Conservation (phyloP, 1,139 yeast species). For the Taiozyma sp. region DNA sequence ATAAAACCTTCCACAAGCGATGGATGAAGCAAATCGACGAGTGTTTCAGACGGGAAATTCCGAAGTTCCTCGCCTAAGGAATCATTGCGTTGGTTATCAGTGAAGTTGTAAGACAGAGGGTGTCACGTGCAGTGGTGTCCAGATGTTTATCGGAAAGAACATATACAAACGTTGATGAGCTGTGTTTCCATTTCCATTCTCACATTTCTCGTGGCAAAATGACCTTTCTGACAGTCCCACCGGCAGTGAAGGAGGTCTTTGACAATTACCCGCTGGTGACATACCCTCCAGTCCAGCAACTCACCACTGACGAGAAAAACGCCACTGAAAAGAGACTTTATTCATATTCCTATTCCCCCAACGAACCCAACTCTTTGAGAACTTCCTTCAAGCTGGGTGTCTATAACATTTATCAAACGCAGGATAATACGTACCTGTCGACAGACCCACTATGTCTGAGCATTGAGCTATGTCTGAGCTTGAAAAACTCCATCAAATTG, state of each 20-base stretch:
- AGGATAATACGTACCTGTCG: slow-evolving; percentile 13
- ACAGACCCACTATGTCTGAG: slow-evolving; percentile 23
- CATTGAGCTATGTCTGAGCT: slow-evolving; percentile 16
- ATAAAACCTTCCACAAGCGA: too few relatives aligned
- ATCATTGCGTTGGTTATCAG: too few relatives aligned
- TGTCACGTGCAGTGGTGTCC: too few relatives aligned
- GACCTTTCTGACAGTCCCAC: slow-evolving; percentile 34
- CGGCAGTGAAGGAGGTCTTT: slow-evolving; percentile 37
- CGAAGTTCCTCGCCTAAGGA: too few relatives aligned
- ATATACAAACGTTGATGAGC: too few relatives aligned
- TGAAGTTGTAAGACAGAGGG: too few relatives aligned
- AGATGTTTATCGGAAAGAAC: too few relatives aligned
- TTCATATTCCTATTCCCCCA: slow-evolving; percentile 16
- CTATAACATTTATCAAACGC: slow-evolving; percentile 18
- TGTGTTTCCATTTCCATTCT: too few relatives aligned
- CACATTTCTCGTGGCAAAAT: background rate
- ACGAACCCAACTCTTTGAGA: slow-evolving; percentile 1
- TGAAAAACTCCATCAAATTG: slow-evolving; percentile 13
- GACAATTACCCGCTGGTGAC: slow-evolving; percentile 44
- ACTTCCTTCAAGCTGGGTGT: slow-evolving; percentile 19
- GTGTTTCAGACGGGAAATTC: too few relatives aligned
- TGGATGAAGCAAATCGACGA: too few relatives aligned
- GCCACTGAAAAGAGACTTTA: slow-evolving; percentile 15
- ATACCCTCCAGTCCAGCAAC: slow-evolving; percentile 29
- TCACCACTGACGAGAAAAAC: slow-evolving; percentile 17